A percentile compares a stretch with the other conserved stretches of the same genome.
Evolutionary conservation across 495 filamentous ascomycete genomes (phyloP).

Genomic region (Hypomontagnella submonticulosa): DNA sequence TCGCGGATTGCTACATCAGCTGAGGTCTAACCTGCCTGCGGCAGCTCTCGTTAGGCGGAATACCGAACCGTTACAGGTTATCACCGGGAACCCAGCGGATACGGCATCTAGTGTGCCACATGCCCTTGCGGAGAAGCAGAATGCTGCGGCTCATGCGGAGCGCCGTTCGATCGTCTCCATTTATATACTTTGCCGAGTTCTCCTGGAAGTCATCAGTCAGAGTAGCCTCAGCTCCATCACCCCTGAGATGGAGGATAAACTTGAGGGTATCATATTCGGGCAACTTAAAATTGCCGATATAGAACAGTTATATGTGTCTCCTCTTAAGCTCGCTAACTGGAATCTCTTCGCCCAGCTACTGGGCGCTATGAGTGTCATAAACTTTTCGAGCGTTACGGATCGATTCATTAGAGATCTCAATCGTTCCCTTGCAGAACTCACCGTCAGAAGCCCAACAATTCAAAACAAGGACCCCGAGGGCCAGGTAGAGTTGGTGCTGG

Average conservation of each 20-base stretch:
- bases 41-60: constrained; percentile 58
- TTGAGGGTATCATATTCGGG: constrained; percentile 94
- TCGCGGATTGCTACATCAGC: constrained; percentile 69
- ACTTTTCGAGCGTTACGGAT: constrained; percentile 83
- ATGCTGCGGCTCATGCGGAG: constrained; percentile 79
- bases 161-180: constrained; percentile 91
- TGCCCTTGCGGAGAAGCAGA: constrained; percentile 68
- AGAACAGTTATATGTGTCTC: constrained; percentile 79
- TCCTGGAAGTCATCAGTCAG: constrained; percentile 93
- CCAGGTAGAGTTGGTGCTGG: constrained; percentile 83
- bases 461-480: constrained; percentile 74
- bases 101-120: constrained; percentile 18
- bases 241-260: constrained; percentile 84
- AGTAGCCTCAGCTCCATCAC: constrained; percentile 84
- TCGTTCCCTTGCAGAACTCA: constrained; percentile 75
- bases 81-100: constrained; percentile 39
- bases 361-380: constrained; percentile 92
- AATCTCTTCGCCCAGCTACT: constrained; percentile 89
- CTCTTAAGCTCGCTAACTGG: constrained; percentile 92
- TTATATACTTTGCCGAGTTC: constrained; percentile 91
- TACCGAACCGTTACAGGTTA: constrained; percentile 59
- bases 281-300: constrained; percentile 89
- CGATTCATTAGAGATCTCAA: constrained; percentile 85
- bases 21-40: constrained; percentile 51
- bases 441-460: constrained; percentile 67